Evolutionary conservation across 2,329 filamentous ascomycete genomes (phyloP).

Genomic region (Fusarium sp.): DNA sequence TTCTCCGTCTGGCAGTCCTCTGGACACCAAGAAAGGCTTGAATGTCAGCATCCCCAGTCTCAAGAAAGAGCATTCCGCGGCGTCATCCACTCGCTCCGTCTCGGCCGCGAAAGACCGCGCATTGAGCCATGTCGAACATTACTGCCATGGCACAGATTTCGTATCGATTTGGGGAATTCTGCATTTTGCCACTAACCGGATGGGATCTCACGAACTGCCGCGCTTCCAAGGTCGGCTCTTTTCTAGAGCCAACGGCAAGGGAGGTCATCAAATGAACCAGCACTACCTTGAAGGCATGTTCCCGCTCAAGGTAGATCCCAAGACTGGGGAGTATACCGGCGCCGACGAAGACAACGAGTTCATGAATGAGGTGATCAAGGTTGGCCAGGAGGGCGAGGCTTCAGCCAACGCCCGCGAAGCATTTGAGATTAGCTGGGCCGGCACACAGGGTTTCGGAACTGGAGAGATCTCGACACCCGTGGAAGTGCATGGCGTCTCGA

Average conservation of each 20-base stretch:
- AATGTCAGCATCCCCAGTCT: conserved; percentile 23
- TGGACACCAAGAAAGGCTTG: conserved; percentile 28
- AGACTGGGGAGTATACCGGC: conserved; percentile 54
- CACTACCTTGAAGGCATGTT: conserved; percentile 73
- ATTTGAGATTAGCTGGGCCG: conserved; percentile 59
- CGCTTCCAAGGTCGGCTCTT: conserved; percentile 73
- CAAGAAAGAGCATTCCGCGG: conserved; percentile 39
- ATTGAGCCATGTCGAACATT: conserved; percentile 82
- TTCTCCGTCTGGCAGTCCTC: conserved; percentile 34
- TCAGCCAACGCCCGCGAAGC: conserved; percentile 58
- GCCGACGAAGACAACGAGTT: conserved; percentile 65
- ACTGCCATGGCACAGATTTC: conserved; percentile 78
- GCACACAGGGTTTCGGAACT: conserved; percentile 51
- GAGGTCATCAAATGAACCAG: conserved; percentile 69
- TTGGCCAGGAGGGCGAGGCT: conserved; percentile 57
- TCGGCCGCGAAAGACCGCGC: conserved; percentile 57
- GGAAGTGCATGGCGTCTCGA: conserved; percentile 50
- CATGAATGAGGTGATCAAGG: conserved; percentile 67
- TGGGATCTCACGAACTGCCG: conserved; percentile 59
- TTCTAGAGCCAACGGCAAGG: conserved; percentile 58
- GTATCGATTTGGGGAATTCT: conserved; percentile 80
- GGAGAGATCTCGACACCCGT: conserved; percentile 50
- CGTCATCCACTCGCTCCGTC: conserved; percentile 50
- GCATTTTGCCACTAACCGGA: conserved; percentile 66
- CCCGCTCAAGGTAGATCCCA: conserved; percentile 57